Base-by-base conservation (phyloP, 805 yeast genomes). In the Nakazawaea wyomingensis region DNA sequence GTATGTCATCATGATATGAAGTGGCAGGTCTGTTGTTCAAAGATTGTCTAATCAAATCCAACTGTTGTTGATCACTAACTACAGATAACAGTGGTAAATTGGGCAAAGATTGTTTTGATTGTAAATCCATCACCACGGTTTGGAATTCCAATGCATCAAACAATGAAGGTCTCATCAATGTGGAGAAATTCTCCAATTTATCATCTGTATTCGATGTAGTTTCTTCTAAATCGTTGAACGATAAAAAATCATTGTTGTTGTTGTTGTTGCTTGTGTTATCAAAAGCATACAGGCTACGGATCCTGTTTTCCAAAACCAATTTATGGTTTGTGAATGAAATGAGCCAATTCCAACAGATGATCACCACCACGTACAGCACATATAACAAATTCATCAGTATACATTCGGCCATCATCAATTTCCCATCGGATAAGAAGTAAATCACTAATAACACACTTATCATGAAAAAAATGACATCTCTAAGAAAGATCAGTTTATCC, bases 401-500 rank as follows among this genome's bases (percentile, higher is more conserved):
- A 49, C 93, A 80, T 50, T 79, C 82, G 59, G 66, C 51, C 11
- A 71, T 54, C 33, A 72, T 66, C 8, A 93, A 59, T 8, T 61
- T 60, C 0, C 83, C 82, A 54, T 74, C 78, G 2, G 65, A 43
- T 3, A 85, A 58, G 38, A 79, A 69, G 4, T 60, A 47, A 11
- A 81, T 51, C 0, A 85, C 59, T 13, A 82, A 49, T 1, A 69
- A 24, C 2, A 79, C 62, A 2, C 89, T 69, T 0, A 68, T 50
- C 1, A 75, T 54, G 52, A 89, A 83, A 54, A 85, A 78, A 0
- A 58, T 45, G 1, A 78, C 54, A 55, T 93, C 97, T 49, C 91
- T 66, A 1, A 80, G 13, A 54, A 85, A 86, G 11, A 63, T 59
- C 8, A 56, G 46, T 47, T 69, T 65, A 9, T 59, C 56, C 14